These are phyloP conservation scores for Lablab purpureus DNA, from an alignment of 306 rosid genomes.

Conservation along the genomic window DNA sequence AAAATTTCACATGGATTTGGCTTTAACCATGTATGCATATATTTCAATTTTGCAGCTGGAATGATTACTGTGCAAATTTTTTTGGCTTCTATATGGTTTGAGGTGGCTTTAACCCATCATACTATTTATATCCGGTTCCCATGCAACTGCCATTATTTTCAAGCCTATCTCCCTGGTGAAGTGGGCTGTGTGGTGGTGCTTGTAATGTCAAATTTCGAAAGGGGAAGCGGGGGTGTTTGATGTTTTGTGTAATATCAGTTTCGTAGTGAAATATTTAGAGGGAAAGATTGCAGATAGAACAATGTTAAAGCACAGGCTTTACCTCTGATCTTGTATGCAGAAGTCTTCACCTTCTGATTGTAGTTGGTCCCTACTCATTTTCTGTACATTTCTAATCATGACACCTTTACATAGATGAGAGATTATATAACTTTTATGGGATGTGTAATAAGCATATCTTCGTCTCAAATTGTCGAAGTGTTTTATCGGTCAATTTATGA, in stretches of 20 bases:
- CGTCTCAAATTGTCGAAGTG: background rate
- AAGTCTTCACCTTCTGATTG: background rate
- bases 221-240: constrained; percentile 1
- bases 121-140: constrained; percentile 10
- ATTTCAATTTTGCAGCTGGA: constrained; percentile 31
- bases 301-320: background rate
- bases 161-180: background rate
- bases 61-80: constrained; percentile 9
- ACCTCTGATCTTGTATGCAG: background rate
- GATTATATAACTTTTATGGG: background rate
- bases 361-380: background rate
- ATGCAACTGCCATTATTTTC: constrained; percentile 1
- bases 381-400: background rate
- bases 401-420: background rate
- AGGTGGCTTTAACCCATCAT: constrained; percentile 32
- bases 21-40: constrained; percentile 9
- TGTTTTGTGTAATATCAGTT: background rate
- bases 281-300: background rate
- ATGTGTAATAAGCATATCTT: background rate
- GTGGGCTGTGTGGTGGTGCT: background rate
- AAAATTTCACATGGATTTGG: background rate
- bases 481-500: background rate
- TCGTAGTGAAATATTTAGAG: background rate
- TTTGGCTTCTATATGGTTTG: constrained; percentile 30
- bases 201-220: background rate